A percentile compares a stretch with the other conserved stretches of the same genome.
phyloP scores from a whole-genome alignment of 1,139 yeast species.

The Taphrina sp. region DNA sequence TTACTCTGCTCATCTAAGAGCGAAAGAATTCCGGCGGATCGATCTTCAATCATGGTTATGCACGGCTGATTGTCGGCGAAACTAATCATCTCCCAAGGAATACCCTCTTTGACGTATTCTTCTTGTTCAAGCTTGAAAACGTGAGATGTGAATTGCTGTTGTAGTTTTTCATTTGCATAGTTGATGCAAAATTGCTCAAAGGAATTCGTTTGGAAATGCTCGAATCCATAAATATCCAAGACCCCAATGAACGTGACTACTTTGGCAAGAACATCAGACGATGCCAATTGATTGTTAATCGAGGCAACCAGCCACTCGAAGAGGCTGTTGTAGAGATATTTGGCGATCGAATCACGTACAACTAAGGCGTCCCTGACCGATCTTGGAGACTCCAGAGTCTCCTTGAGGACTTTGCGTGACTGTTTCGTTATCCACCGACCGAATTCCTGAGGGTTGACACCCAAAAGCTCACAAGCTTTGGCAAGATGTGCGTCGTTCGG shows the following conservation, averaged over 20 bases:
- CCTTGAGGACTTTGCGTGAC: slow-evolving; percentile 89
- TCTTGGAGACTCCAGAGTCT: slow-evolving; percentile 81
- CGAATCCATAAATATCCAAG: slow-evolving; percentile 95
- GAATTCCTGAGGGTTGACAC: slow-evolving; percentile 69
- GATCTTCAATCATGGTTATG: slow-evolving; percentile 85
- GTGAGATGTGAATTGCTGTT: slow-evolving; percentile 95
- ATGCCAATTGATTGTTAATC: slow-evolving; percentile 75
- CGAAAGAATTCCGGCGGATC: slow-evolving; percentile 73
- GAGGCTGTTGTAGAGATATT: slow-evolving; percentile 84
- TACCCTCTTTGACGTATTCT: slow-evolving; percentile 85
- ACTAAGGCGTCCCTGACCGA: slow-evolving; percentile 83
- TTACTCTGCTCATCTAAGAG: slow-evolving; percentile 93
- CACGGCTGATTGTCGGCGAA: slow-evolving; percentile 97
- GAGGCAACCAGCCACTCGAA: slow-evolving; percentile 93
- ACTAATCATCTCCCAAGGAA: slow-evolving; percentile 96
- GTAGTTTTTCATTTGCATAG: slow-evolving; percentile 94
- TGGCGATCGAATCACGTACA: slow-evolving; percentile 94
- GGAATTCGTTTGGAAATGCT: slow-evolving; percentile 89
- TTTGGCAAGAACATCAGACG: slow-evolving; percentile 56
- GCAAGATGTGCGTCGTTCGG: slow-evolving; percentile 83
- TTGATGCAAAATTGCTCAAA: slow-evolving; percentile 97
- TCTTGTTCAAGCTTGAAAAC: slow-evolving; percentile 96
- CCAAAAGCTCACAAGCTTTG: slow-evolving; percentile 81
- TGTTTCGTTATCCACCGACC: slow-evolving; percentile 93
- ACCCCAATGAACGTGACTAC: slow-evolving; percentile 87